These are phyloP conservation scores for Hypoxylon fuscum DNA, from an alignment of 495 filamentous ascomycete species.

Conservation along the genomic window DNA sequence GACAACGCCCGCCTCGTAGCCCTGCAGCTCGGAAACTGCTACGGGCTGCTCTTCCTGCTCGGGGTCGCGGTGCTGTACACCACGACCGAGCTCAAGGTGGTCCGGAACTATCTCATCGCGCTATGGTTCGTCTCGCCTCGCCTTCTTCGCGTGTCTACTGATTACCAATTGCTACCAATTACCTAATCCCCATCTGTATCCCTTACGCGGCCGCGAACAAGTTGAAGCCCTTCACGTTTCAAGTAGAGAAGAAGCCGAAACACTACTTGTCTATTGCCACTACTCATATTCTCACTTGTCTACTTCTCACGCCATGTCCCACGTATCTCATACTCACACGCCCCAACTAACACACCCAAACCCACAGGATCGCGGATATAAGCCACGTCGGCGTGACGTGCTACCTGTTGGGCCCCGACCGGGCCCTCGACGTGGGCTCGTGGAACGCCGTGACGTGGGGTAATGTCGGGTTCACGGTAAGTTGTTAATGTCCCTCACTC, in stretches of 20 bases:
- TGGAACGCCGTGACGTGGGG: slow-evolving; percentile 81
- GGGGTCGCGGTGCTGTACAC: slow-evolving; percentile 68
- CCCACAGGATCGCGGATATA: slow-evolving; percentile 65
- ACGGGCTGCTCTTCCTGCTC: slow-evolving; percentile 70
- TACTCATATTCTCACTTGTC: no score
- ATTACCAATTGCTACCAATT: no score
- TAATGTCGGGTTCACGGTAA: slow-evolving; percentile 72
- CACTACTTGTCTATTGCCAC: no score
- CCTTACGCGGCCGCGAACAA: no score
- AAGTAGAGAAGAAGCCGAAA: no score
- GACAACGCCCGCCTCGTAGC: slow-evolving; percentile 50
- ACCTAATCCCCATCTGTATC: no score
- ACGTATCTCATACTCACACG: neutral
- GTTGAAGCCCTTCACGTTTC: no score
- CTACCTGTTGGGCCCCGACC: slow-evolving; percentile 64
- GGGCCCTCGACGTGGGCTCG: slow-evolving; percentile 59
- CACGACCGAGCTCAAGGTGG: slow-evolving; percentile 69
- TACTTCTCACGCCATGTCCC: neutral
- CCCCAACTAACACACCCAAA: slow-evolving; percentile 1
- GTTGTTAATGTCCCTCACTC: no score
- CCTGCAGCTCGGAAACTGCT: slow-evolving; percentile 71
- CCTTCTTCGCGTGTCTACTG: no score
- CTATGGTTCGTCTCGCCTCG: slow-evolving; percentile 50
- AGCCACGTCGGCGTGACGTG: slow-evolving; percentile 73
- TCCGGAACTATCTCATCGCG: slow-evolving; percentile 72